A percentile compares a stretch with the other conserved stretches of the same genome.
Evolutionary conservation across 345 rosid genomes (phyloP).

Genomic region (Eucalyptus microcorys): DNA sequence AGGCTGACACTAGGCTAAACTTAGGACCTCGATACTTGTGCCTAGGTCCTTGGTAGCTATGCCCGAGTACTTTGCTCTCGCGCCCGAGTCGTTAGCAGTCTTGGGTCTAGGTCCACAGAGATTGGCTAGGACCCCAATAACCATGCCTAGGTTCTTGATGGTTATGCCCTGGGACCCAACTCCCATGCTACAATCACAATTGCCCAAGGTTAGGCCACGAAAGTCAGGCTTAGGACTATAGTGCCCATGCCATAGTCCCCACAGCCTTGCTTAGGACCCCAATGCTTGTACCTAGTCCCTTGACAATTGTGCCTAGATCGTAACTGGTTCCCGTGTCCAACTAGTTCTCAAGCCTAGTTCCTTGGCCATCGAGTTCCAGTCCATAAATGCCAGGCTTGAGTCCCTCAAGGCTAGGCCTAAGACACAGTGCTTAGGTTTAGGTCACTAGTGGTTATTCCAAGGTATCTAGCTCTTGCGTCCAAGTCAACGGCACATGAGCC

Average conservation of each 20-base stretch:
- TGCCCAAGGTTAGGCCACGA: too few relatives aligned
- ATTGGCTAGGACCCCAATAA: too few relatives aligned
- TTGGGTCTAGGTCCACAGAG: neutral
- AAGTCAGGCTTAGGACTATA: too few relatives aligned
- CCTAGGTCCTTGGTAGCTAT: neutral
- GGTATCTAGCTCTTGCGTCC: neutral
- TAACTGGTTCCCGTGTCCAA: neutral
- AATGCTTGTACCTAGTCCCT: too few relatives aligned
- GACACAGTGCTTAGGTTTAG: neutral
- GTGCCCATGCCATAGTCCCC: too few relatives aligned
- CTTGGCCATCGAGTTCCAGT: neutral
- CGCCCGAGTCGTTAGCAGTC: fast-evolving
- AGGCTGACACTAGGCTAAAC: neutral
- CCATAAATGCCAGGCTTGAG: neutral
- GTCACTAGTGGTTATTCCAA: neutral
- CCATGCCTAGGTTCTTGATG: neutral
- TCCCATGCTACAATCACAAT: too few relatives aligned
- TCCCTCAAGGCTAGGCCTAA: neutral
- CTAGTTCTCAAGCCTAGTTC: neutral
- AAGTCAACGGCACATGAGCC: neutral
- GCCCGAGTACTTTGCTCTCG: fast-evolving
- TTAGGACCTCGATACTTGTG: neutral
- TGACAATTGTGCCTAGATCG: too few relatives aligned
- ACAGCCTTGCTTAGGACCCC: too few relatives aligned
- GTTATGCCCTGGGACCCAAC: neutral